phyloP scores from a whole-genome alignment of 345 rosid genomes.

The Adansonia digitata region DNA sequence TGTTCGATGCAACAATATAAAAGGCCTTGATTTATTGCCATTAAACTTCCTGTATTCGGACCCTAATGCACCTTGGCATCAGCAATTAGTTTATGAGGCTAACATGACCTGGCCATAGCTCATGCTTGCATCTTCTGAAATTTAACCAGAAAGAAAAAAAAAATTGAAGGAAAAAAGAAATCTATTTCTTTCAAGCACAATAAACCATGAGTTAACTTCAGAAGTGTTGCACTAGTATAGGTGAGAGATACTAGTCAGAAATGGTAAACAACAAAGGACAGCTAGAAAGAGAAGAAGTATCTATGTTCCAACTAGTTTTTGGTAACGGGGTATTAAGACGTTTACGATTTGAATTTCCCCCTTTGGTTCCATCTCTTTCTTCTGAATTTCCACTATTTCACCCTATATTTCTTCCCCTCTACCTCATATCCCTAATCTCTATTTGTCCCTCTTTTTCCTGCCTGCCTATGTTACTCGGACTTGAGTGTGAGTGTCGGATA shows the following conservation, averaged over 20 bases:
- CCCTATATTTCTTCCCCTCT: background rate
- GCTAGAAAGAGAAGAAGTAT: background rate
- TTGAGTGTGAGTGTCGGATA: too few relatives aligned
- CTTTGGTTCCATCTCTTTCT: background rate
- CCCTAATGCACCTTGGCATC: background rate
- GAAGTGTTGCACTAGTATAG: background rate
- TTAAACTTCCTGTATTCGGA: background rate
- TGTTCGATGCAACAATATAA: background rate
- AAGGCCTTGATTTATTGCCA: background rate
- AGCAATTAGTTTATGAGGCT: background rate
- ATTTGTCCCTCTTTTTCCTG: background rate
- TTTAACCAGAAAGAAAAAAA: background rate
- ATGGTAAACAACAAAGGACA: background rate
- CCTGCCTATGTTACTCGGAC: too few relatives aligned
- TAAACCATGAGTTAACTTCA: background rate
- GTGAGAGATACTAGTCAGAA: background rate
- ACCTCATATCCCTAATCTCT: background rate
- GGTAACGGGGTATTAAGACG: background rate
- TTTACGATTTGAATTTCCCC: background rate
- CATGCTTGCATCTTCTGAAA: background rate
- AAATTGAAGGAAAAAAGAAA: background rate
- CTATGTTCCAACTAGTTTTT: background rate
- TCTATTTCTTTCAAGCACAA: background rate
- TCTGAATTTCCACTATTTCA: background rate
- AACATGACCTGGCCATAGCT: background rate